A percentile compares a stretch with the other conserved stretches of the same genome.
These are phyloP conservation scores for Kalaharituber pfeilii DNA, from an alignment of 2,329 filamentous ascomycete species.

Conservation along the genomic window DNA sequence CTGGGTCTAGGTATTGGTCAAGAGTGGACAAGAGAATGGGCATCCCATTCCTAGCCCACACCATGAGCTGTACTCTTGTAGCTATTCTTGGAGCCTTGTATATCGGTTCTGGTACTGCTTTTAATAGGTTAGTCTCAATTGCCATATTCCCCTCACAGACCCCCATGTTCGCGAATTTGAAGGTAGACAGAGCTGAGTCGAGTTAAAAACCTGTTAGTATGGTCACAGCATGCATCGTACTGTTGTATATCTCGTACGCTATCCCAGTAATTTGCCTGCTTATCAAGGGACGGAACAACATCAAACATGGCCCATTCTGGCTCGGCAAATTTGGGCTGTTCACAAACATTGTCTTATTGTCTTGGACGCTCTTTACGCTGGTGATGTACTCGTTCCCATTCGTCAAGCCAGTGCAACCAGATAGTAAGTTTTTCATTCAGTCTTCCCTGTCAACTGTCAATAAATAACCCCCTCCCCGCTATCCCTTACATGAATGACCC, in stretches of 20 bases:
- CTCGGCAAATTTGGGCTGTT: slow-evolving; percentile 26
- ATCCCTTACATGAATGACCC: neutral
- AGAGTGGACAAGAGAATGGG: slow-evolving; percentile 26
- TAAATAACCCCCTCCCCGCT: neutral
- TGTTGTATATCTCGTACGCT: slow-evolving; percentile 23
- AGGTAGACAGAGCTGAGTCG: slow-evolving; percentile 4
- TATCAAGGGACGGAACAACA: slow-evolving; percentile 27
- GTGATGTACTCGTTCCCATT: slow-evolving; percentile 33
- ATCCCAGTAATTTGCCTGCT: slow-evolving; percentile 30
- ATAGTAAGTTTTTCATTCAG: slow-evolving; percentile 12
- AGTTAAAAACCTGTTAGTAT: slow-evolving; percentile 13
- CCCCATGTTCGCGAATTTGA: neutral
- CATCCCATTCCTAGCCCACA: slow-evolving; percentile 29
- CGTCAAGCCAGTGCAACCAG: slow-evolving; percentile 26
- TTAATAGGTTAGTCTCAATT: slow-evolving; percentile 25
- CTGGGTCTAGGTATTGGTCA: slow-evolving; percentile 27
- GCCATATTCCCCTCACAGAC: neutral
- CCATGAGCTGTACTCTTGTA: slow-evolving; percentile 25
- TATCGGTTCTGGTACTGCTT: slow-evolving; percentile 31
- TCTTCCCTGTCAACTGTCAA: neutral
- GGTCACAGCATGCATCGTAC: slow-evolving; percentile 22
- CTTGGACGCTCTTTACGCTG: slow-evolving; percentile 30
- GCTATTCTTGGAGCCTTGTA: slow-evolving; percentile 31
- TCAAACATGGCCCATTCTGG: slow-evolving; percentile 29
- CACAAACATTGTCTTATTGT: slow-evolving; percentile 26